A percentile compares a stretch with the other conserved stretches of the same genome.
These are phyloP conservation scores for Cladobotryum protrusum DNA, from an alignment of 2,329 filamentous ascomycete genomes.

Conservation along the genomic window DNA sequence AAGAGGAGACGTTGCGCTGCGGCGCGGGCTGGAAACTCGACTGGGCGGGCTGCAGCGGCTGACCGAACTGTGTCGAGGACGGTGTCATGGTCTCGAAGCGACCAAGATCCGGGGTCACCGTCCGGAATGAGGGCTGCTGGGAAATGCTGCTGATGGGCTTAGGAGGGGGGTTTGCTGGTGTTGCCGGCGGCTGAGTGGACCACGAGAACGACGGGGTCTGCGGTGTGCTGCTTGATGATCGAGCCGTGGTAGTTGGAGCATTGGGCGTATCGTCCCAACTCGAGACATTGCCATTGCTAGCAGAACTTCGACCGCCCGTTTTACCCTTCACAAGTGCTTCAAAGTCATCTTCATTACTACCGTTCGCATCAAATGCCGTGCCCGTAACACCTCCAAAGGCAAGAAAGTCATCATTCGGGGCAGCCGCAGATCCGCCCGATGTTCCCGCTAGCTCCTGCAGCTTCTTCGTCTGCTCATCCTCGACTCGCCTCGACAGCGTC, in stretches of 20 bases:
- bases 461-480: conserved; percentile 83
- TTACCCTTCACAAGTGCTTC: conserved; percentile 80
- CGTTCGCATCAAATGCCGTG: conserved; percentile 48
- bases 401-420: conserved; percentile 60
- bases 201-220: conserved; percentile 54
- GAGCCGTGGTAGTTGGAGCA: conserved; percentile 22
- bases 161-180: conserved; percentile 23
- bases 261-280: conserved; percentile 45
- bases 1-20: conserved; percentile 17
- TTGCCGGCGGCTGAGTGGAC: conserved; percentile 51
- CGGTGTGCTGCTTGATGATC: conserved; percentile 31
- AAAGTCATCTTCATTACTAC: conserved; percentile 66
- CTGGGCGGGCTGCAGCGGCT: conserved; percentile 46
- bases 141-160: conserved; percentile 28
- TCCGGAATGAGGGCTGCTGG: conserved; percentile 42
- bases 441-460: conserved; percentile 72
- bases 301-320: conserved; percentile 24
- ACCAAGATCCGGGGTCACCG: conserved; percentile 53
- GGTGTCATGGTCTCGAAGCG: conserved; percentile 51
- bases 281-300: conserved; percentile 32
- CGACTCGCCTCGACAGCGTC: conserved; percentile 68
- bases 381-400: conserved; percentile 64
- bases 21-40: conserved; percentile 23
- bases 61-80: conserved; percentile 56
- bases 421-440: conserved; percentile 40